Conservation (phyloP, 169 alveolate genomes). For the Cryptosporidium canis region DNA sequence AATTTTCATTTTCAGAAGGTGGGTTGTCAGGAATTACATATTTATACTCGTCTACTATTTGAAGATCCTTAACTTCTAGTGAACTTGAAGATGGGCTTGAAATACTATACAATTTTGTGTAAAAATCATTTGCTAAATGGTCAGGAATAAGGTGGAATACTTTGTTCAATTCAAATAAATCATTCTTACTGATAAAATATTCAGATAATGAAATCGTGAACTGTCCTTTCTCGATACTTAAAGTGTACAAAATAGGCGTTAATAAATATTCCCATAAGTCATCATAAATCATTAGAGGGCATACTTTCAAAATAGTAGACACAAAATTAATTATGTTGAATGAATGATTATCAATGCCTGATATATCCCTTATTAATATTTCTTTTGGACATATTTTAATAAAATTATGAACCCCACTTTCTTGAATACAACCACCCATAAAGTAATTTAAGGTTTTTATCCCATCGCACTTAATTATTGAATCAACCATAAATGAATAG, state of each 20-base stretch:
- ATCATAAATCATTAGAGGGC: constrained; percentile 14
- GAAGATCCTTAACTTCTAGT: background rate
- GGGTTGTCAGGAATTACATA: background rate
- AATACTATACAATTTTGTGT: background rate
- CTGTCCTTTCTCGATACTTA: background rate
- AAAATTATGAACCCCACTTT: constrained; percentile 15
- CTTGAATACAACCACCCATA: constrained; percentile 41
- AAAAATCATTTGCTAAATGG: background rate
- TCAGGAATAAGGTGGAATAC: background rate
- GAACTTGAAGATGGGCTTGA: background rate
- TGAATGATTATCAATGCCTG: background rate
- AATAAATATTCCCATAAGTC: constrained; percentile 40
- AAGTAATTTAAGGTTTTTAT: constrained; percentile 28
- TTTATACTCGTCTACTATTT: background rate
- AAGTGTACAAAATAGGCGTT: background rate
- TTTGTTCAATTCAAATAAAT: constrained; percentile 6
- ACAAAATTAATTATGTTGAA: background rate
- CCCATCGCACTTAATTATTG: background rate
- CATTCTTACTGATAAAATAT: background rate
- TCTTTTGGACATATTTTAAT: constrained; percentile 6
- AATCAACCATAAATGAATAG: constrained; percentile 4
- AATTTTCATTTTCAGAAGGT: background rate
- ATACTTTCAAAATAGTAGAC: background rate
- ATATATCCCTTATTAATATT: background rate
- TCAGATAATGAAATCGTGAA: background rate